Evolutionary conservation across 805 yeast species (phyloP).

Genomic region (Saccharomycopsis fibuligera): DNA sequence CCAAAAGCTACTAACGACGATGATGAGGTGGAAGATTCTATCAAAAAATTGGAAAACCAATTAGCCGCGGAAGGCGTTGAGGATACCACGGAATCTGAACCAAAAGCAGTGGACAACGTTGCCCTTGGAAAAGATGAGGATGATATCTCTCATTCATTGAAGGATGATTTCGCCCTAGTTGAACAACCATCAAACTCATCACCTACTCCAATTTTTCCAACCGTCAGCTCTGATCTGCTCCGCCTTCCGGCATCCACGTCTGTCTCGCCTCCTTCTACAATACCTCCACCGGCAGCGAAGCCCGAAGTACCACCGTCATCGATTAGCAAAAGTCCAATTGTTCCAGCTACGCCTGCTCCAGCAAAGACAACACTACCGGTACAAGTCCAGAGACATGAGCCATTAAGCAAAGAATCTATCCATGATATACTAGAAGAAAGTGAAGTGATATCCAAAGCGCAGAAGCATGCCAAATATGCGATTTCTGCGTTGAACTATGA

Average conservation of each 20-base stretch:
- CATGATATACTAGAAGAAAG: conserved; percentile 46
- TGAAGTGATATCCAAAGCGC: conserved; percentile 52
- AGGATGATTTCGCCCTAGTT: too few relatives aligned
- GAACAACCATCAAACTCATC: background rate
- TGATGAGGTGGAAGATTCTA: conserved; percentile 2
- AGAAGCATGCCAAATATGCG: conserved; percentile 68
- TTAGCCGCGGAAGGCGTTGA: conserved; percentile 21
- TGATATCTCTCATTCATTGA: too few relatives aligned
- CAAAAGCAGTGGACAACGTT: background rate
- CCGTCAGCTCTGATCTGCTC: background rate
- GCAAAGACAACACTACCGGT: background rate
- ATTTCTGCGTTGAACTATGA: conserved; percentile 76
- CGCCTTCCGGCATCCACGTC: background rate
- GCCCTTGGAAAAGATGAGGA: conserved; percentile 11
- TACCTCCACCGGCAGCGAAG: background rate
- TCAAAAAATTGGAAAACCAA: conserved; percentile 19
- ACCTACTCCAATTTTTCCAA: background rate
- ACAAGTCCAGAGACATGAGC: background rate
- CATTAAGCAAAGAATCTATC: conserved; percentile 32
- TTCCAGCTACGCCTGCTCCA: background rate
- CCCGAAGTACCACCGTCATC: background rate
- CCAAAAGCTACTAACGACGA: conserved; percentile 16
- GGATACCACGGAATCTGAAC: background rate
- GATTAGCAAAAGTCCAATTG: background rate
- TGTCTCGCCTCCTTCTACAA: background rate